phyloP scores from a whole-genome alignment of 2,329 filamentous ascomycete genomes.

The Xylariaceae sp. region DNA sequence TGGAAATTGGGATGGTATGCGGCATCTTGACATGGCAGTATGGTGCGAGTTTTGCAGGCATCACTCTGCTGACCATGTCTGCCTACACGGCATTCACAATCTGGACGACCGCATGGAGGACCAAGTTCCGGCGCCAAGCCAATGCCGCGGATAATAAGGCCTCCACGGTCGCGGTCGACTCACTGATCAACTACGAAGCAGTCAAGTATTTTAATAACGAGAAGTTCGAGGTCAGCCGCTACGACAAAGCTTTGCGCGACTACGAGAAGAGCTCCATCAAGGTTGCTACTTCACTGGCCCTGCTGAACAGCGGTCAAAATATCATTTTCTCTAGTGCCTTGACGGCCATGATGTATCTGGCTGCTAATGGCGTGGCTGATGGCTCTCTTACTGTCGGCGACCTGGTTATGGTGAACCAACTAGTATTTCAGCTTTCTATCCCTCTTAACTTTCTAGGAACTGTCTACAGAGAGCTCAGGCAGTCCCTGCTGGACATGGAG shows the following conservation, averaged over 20 bases:
- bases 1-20: constrained; percentile 94
- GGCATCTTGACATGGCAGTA: constrained; percentile 96
- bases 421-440: constrained; percentile 95
- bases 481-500: constrained; percentile 96
- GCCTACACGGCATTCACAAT: constrained; percentile 97
- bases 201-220: constrained; percentile 99
- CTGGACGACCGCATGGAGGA: constrained; percentile 91
- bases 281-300: constrained; percentile 84
- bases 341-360: constrained; percentile 97
- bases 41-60: constrained; percentile 81
- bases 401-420: constrained; percentile 96
- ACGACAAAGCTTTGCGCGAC: constrained; percentile 75
- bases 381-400: constrained; percentile 86
- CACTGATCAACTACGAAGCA: constrained; percentile 96
- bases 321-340: constrained; percentile 92
- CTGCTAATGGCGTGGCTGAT: constrained; percentile 76
- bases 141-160: constrained; percentile 95
- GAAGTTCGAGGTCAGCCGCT: constrained; percentile 82
- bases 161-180: constrained; percentile 92
- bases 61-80: constrained; percentile 85
- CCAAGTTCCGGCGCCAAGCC: constrained; percentile 88
- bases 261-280: constrained; percentile 97
- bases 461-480: constrained; percentile 89
- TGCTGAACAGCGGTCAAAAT: constrained; percentile 92
- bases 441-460: constrained; percentile 97